Evolutionary conservation across 345 rosid genomes (phyloP), one percentile per base, ranked within the genome.

Genomic region (Anacardium occidentale): DNA sequence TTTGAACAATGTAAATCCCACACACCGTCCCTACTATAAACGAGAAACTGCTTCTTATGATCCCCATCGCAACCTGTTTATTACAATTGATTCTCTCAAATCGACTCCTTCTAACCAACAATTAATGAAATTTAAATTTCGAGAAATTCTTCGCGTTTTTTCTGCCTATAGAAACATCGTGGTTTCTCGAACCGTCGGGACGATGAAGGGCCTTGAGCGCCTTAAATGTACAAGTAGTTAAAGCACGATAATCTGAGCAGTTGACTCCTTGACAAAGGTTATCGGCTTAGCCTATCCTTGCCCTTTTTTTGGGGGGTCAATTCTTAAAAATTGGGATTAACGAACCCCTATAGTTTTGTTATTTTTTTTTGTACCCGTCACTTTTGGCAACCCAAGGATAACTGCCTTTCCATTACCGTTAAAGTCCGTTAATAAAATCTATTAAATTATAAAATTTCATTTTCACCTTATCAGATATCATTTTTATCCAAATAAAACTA

Each of bases 1-100:
- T 93, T 79, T 93, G 97, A 59, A 96, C 97, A 51, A 91, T 50
- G 86, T 88, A 93, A 78, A 93, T 78, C 62, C 98, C 94, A 24
- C 84, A 83, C 7, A 77, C 80, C 47, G 91, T 88, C 62, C 97
- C 98, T 47, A 66, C 52, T 5, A 91, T 56, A 79, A 93, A 85
- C 26, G 88, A 73, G 81, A 91, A 87, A 72, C 88, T 70, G 82
- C 89, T 89, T 76, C 69, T 78, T 66, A 91, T 79, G 67, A 93
- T 81, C 65, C 95, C 98, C 98, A 91, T 90, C 86, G 17, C n/a
- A 29, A 1, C 32, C 18, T 54, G n/a, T n/a, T 56, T 37, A 2
- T 22, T 7, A 24, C 55, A 22, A 48, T 24, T 63, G n/a, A 26
- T 42, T 10, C 67, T 34, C 13, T 9, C 47, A 18, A 66, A 0